These are phyloP conservation scores for Papilionanthe hybrid DNA, from an alignment of 116 monocot genomes.

Conservation along the genomic window DNA sequence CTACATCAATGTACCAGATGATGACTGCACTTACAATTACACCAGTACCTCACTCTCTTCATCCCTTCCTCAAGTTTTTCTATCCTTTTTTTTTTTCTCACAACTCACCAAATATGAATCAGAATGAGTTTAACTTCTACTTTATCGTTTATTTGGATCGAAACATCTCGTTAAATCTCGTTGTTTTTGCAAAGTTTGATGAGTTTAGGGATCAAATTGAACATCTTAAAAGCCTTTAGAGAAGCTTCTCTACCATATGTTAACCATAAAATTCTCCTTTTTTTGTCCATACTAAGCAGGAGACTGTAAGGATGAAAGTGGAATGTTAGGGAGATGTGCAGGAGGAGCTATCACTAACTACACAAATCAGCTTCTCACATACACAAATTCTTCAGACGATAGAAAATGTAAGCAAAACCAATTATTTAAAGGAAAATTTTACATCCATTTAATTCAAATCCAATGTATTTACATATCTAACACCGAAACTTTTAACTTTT, in stretches of 20 bases:
- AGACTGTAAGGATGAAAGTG: conserved; percentile 47
- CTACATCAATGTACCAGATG: conserved; percentile 35
- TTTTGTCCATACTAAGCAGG: conserved; percentile 14
- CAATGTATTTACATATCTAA: no score
- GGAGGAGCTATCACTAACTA: conserved; percentile 66
- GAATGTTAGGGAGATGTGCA: conserved; percentile 41
- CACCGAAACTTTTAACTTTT: no score
- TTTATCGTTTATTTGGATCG: no score
- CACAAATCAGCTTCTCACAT: conserved; percentile 39
- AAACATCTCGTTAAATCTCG: no score
- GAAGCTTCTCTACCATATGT: no score
- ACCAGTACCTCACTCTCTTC: conserved; percentile 14
- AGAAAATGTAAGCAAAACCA: background rate
- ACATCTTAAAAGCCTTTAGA: no score
- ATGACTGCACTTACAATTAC: conserved; percentile 36
- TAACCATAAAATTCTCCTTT: background rate
- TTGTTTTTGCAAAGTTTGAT: no score
- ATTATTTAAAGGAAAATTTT: background rate
- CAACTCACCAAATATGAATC: background rate
- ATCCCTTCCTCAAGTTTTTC: background rate
- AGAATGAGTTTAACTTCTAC: no score
- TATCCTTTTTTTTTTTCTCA: background rate
- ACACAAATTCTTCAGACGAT: conserved; percentile 15
- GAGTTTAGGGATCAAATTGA: no score
- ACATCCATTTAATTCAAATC: no score